Conservation (phyloP, 2,329 filamentous ascomycete species). For the Pseudogymnoascus sp. region DNA sequence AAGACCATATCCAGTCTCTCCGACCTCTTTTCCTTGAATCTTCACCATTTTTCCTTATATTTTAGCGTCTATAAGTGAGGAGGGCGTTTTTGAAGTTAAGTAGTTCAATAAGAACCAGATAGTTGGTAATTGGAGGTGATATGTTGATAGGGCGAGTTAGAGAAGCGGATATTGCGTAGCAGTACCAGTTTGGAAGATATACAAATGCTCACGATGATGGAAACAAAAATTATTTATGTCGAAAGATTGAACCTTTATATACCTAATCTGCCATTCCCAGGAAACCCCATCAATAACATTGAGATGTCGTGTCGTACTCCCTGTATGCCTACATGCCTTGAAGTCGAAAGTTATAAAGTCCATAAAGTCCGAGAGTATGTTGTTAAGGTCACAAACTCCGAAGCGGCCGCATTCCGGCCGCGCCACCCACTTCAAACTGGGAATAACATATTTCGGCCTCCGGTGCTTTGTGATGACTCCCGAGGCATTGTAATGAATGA, state of each 20-base stretch:
- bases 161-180: not conserved
- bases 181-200: not conserved
- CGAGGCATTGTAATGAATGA: not conserved
- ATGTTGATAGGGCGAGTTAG: not conserved
- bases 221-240: not conserved
- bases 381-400: not conserved
- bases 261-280: not conserved
- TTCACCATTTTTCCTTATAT: not conserved
- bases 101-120: not conserved
- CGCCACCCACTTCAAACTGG: not conserved
- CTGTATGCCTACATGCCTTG: not conserved
- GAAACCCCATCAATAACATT: not conserved
- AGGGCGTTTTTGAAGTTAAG: not conserved
- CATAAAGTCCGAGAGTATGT: not conserved
- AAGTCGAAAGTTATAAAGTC: not conserved
- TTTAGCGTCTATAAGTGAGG: not conserved
- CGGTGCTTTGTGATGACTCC: not conserved
- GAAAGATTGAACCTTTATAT: not conserved
- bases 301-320: not conserved
- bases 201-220: not conserved
- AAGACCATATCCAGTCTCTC: constrained; percentile 22
- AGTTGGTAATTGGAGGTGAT: too few relatives aligned
- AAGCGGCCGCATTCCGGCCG: not conserved
- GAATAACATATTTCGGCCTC: not conserved
- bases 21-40: constrained; percentile 21